Conservation (phyloP, 495 filamentous ascomycete species). For the Hypoxylon lienhwacheense region DNA sequence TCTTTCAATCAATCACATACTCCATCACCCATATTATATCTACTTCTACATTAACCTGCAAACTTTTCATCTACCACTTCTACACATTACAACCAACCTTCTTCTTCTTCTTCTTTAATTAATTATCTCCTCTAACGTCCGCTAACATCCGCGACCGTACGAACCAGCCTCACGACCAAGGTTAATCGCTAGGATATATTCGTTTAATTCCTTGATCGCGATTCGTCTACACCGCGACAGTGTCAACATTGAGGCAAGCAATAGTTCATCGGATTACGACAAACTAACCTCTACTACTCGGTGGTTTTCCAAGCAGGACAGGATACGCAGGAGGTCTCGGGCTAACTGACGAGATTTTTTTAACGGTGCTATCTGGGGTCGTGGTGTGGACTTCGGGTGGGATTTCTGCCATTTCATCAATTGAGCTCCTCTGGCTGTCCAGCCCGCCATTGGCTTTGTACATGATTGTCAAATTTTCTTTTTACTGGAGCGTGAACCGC, state of each 20-base stretch:
- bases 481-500: conserved; percentile 36
- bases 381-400: conserved; percentile 35
- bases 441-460: conserved; percentile 47
- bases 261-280: conserved; percentile 17
- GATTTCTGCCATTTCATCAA: conserved; percentile 34
- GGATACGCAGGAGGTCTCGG: conserved; percentile 39
- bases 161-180: too few relatives aligned
- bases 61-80: background rate
- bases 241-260: background rate
- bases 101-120: background rate
- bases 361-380: conserved; percentile 30
- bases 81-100: background rate
- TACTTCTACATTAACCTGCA: conserved; percentile 5
- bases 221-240: background rate
- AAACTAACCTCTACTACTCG: conserved; percentile 25
- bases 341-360: conserved; percentile 36
- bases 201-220: conserved; percentile 1
- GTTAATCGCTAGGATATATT: background rate
- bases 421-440: conserved; percentile 36
- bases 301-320: conserved; percentile 29
- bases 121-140: too few relatives aligned
- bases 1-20: too few relatives aligned
- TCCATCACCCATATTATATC: too few relatives aligned
- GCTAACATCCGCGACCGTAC: too few relatives aligned
- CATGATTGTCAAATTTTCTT: conserved; percentile 44